A percentile compares a stretch with the other conserved stretches of the same genome.
These are phyloP conservation scores for Suhomyces sp. DNA, from an alignment of 805 yeast genomes.

Conservation along the genomic window DNA sequence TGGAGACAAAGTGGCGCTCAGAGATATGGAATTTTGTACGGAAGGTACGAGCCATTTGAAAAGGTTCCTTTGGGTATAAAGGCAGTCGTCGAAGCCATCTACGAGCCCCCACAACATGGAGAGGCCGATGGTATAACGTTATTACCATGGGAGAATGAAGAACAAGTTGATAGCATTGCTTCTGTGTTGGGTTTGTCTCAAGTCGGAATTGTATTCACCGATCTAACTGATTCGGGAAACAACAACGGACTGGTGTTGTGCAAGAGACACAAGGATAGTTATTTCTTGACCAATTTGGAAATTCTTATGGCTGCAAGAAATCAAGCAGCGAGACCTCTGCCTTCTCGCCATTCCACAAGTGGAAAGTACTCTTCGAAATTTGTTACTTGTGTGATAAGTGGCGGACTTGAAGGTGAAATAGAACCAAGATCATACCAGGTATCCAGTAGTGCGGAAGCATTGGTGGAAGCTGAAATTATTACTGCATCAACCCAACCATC, in stretches of 20 bases:
- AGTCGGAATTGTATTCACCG: constrained; percentile 87
- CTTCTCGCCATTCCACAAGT: constrained; percentile 58
- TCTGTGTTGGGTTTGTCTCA: constrained; percentile 58
- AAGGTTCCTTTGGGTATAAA: constrained; percentile 90
- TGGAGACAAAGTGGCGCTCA: constrained; percentile 92
- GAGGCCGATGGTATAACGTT: constrained; percentile 81
- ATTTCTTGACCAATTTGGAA: constrained; percentile 87
- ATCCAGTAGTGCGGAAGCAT: constrained; percentile 80
- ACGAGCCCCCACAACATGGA: constrained; percentile 87
- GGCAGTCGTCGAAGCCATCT: constrained; percentile 90
- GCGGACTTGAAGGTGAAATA: constrained; percentile 85
- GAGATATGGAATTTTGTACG: constrained; percentile 82
- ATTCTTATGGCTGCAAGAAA: constrained; percentile 76
- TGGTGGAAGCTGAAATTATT: constrained; percentile 82
- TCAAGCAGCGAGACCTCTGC: constrained; percentile 66
- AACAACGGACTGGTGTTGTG: constrained; percentile 89
- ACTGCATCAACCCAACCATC: constrained; percentile 90
- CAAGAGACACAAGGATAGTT: constrained; percentile 89
- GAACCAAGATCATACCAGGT: constrained; percentile 92
- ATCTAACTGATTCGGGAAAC: constrained; percentile 80
- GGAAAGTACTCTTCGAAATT: constrained; percentile 82
- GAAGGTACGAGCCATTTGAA: constrained; percentile 74
- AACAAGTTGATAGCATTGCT: constrained; percentile 54
- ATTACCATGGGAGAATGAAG: constrained; percentile 55
- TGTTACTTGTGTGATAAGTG: constrained; percentile 89